A percentile compares a stretch with the other conserved stretches of the same genome.
Evolutionary conservation across 345 rosid genomes (phyloP).

Genomic region (Eucalyptus melliodora): DNA sequence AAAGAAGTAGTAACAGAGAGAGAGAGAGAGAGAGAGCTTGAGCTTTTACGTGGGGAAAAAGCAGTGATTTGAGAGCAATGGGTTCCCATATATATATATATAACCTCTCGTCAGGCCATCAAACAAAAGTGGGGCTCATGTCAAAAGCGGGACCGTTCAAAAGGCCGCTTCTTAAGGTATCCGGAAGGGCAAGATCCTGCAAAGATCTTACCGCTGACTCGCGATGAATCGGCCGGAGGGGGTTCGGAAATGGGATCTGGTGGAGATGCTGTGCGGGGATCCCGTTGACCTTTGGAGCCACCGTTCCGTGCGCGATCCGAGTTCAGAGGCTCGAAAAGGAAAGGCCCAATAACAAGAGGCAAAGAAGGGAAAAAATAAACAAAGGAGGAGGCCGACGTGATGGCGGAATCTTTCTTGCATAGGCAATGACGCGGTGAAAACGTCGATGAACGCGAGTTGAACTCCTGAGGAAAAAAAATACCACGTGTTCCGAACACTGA

Average conservation of each 20-base stretch:
- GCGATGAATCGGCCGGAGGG: not conserved
- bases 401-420: not conserved
- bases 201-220: not conserved
- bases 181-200: not conserved
- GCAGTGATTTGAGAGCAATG: not conserved
- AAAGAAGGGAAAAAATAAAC: not conserved
- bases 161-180: not conserved
- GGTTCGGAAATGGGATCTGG: not conserved
- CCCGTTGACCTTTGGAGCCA: not conserved
- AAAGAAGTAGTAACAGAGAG: not conserved
- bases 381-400: not conserved
- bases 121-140: not conserved
- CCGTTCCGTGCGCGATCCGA: not conserved
- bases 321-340: not conserved
- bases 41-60: not conserved
- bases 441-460: not conserved
- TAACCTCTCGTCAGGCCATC: not conserved
- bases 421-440: not conserved
- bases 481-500: no score
- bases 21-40: not conserved
- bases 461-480: not conserved
- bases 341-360: not conserved
- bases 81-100: not conserved
- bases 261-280: not conserved
- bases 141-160: not conserved